phyloP scores from a whole-genome alignment of 495 filamentous ascomycete genomes.

The Staphylotrichum longicolle region DNA sequence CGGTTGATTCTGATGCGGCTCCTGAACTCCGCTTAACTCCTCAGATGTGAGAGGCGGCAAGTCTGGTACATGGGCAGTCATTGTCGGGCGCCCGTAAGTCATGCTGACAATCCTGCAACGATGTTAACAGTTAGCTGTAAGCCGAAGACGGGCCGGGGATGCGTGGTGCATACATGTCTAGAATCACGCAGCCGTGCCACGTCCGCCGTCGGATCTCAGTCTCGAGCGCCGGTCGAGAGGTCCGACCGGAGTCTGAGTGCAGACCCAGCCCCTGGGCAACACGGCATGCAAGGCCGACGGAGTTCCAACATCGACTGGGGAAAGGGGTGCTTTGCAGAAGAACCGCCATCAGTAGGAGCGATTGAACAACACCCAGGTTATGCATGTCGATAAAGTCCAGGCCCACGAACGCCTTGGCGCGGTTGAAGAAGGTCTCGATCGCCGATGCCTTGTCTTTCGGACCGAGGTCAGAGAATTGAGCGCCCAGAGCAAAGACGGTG shows the following conservation, averaged over 20 bases:
- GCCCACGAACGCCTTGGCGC: slow-evolving; percentile 44
- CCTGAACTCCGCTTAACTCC: slow-evolving; percentile 19
- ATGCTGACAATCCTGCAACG: slow-evolving; percentile 46
- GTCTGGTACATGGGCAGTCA: slow-evolving; percentile 40
- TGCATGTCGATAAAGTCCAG: slow-evolving; percentile 46
- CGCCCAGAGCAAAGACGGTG: slow-evolving; percentile 45
- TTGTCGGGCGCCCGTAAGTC: slow-evolving; percentile 49
- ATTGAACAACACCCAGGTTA: slow-evolving; percentile 48
- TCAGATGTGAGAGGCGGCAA: slow-evolving; percentile 33
- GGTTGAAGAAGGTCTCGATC: slow-evolving; percentile 46
- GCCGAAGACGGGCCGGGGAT: background rate
- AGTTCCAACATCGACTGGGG: slow-evolving; percentile 48
- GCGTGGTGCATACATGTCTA: slow-evolving; percentile 42
- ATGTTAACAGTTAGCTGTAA: background rate
- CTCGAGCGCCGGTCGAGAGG: slow-evolving; percentile 36
- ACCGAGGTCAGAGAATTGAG: slow-evolving; percentile 46
- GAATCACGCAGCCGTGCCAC: slow-evolving; percentile 50
- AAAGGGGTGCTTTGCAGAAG: slow-evolving; percentile 49
- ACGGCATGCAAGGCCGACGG: slow-evolving; percentile 48
- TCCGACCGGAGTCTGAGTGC: slow-evolving; percentile 37
- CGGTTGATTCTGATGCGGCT: background rate
- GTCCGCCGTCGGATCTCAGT: slow-evolving; percentile 45
- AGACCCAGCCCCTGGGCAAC: slow-evolving; percentile 49
- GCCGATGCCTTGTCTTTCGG: slow-evolving; percentile 37
- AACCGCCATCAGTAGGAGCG: slow-evolving; percentile 44